Percentiles rank a stretch among this genome's conserved stretches.
Conservation (phyloP, 257 asterid genomes). For the Petunia axillaris region DNA sequence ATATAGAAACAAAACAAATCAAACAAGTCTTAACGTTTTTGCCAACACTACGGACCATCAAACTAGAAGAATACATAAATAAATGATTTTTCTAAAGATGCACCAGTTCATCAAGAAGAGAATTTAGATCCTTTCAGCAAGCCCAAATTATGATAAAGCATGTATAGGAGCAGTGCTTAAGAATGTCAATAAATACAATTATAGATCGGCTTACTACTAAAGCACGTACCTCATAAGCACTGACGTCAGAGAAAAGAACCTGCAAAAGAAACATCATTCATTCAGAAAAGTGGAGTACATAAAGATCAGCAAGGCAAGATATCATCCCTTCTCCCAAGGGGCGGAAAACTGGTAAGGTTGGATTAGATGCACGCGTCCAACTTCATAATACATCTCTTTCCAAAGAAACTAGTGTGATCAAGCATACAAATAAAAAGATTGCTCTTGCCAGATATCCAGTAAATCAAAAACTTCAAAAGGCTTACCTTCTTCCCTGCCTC, state of each 20-base stretch:
- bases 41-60: background rate
- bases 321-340: background rate
- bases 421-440: background rate
- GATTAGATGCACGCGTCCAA: background rate
- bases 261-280: slow-evolving; percentile 40
- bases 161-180: background rate
- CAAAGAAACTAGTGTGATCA: background rate
- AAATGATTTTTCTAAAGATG: background rate
- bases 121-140: background rate
- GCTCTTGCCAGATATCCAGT: background rate
- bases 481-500: slow-evolving; percentile 78
- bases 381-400: background rate
- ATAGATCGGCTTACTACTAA: background rate
- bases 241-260: slow-evolving; percentile 91
- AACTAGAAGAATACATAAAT: background rate
- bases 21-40: background rate
- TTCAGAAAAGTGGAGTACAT: background rate
- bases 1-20: background rate
- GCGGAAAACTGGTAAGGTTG: background rate
- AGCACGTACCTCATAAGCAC: slow-evolving; percentile 74
- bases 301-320: background rate
- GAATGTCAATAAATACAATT: background rate
- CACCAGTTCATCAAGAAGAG: background rate
- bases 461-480: background rate
- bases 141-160: background rate